Conservation (phyloP, 2,329 filamentous ascomycete species). For the Xylariales sp. region DNA sequence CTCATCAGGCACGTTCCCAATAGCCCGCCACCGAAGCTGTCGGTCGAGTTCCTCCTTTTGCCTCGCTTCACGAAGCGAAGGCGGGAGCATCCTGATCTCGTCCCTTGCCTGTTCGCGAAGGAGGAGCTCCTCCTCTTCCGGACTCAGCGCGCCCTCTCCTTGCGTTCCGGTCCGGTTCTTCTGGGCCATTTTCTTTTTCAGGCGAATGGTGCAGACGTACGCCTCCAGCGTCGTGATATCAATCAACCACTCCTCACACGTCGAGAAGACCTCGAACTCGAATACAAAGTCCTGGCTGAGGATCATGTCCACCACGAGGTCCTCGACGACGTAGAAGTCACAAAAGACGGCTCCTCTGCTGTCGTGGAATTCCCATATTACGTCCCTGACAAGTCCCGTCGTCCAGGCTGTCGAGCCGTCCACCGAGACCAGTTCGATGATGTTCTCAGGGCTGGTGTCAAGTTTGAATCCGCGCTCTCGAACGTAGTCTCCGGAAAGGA, state of each 20-base stretch:
- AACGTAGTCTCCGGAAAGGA: background rate
- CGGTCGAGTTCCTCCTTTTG: no score
- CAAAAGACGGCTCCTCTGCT: background rate
- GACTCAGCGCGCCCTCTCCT: no score
- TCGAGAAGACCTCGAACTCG: background rate
- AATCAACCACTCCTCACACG: background rate
- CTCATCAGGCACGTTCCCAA: no score
- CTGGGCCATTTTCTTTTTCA: no score
- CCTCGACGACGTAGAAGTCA: background rate
- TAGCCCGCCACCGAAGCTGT: no score
- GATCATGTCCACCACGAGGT: background rate
- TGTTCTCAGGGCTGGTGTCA: background rate
- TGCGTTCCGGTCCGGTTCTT: no score
- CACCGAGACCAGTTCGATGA: background rate
- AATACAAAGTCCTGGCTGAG: background rate
- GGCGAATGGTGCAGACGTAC: background rate
- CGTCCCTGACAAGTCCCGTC: background rate
- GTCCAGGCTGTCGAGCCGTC: background rate
- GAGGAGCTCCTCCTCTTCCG: no score
- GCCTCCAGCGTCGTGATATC: background rate
- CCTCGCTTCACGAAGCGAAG: no score
- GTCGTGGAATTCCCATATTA: background rate
- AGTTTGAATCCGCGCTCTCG: background rate
- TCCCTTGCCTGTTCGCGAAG: no score
- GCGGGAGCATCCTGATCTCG: no score